These are phyloP conservation scores for Eutrema salsugineum DNA, from an alignment of 441 rosid genomes.

Conservation along the genomic window DNA sequence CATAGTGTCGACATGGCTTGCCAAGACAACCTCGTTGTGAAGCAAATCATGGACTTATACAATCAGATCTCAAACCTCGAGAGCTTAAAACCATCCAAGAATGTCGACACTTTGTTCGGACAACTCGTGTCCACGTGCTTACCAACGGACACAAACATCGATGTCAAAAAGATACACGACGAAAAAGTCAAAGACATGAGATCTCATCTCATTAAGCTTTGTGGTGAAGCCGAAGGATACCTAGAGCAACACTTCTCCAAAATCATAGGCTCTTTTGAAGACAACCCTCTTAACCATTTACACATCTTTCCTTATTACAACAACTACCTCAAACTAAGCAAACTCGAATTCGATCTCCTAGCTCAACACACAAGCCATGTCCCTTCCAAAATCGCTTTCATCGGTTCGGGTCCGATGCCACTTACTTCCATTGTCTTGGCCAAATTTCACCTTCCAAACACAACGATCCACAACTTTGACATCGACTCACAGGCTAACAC, in stretches of 20 bases:
- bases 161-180: conserved; percentile 29
- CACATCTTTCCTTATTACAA: conserved; percentile 44
- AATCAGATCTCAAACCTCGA: conserved; percentile 37
- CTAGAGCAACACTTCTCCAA: conserved; percentile 37
- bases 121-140: conserved; percentile 40
- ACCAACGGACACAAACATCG: conserved; percentile 28
- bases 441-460: conserved; percentile 34
- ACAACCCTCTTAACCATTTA: conserved; percentile 38
- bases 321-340: conserved; percentile 49
- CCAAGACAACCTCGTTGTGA: conserved; percentile 36
- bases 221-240: conserved; percentile 45
- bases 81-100: conserved; percentile 33
- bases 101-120: conserved; percentile 39
- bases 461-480: conserved; percentile 44
- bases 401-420: conserved; percentile 58
- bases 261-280: conserved; percentile 28
- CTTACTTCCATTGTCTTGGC: conserved; percentile 47
- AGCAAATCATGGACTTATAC: conserved; percentile 30
- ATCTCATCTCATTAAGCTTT: conserved; percentile 34
- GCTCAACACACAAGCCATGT: conserved; percentile 19
- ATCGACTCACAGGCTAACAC: conserved; percentile 42
- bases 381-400: conserved; percentile 40
- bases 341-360: conserved; percentile 37
- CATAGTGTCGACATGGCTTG: conserved; percentile 43
- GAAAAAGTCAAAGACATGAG: conserved; percentile 34